Evolutionary conservation across 1,284 basidiomycete genomes (phyloP), one percentile per base, ranked within the genome.

Genomic region (Cronartium quercuum): DNA sequence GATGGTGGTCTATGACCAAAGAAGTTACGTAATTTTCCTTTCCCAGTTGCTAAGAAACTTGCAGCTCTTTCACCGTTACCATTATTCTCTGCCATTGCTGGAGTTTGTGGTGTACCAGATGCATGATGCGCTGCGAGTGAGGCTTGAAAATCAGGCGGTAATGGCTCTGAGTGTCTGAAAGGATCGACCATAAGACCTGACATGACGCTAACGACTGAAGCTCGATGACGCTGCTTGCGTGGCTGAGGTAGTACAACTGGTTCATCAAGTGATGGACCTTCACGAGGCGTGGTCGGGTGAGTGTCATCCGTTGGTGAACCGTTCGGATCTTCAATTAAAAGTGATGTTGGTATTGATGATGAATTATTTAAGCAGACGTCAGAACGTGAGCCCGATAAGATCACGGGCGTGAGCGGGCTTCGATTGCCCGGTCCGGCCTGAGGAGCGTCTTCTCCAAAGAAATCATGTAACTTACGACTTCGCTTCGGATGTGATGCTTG

Each of bases 1-100:
- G 90, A 92, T 0, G 96, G 94, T 0, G 96, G 96, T 61, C 96
- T 90, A 80, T 98, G 95, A 10, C 95, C 96, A 79, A 97, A 95
- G 85, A 98, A 99, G 85, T 94, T 95, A 82, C 93, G 92, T 76
- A 97, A 84, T 81, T 86, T 87, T 77, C 80, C 79, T 76, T 29
- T 80, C 24, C 65, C 73, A 64, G 63, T 68, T 13, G 75, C 71
- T n/a, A 68, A 51, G 34, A 76, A 44, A 67, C 75, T 73, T 15
- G 62, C 66, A 34, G 58, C 75, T 70, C 65, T 61, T 38, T 67
- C 61, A 38, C 64, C 62, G 15, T 60, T 58, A 37, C 38, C 51
- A 51, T 60, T 51, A 60, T 67, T 44, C 51, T 44, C 18, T 15
- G 68, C 55, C 0, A 58, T 35, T 13, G 66, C 81, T 79, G 1